phyloP scores from a whole-genome alignment of 1,284 basidiomycete species.

The Phlebopus sp. region DNA sequence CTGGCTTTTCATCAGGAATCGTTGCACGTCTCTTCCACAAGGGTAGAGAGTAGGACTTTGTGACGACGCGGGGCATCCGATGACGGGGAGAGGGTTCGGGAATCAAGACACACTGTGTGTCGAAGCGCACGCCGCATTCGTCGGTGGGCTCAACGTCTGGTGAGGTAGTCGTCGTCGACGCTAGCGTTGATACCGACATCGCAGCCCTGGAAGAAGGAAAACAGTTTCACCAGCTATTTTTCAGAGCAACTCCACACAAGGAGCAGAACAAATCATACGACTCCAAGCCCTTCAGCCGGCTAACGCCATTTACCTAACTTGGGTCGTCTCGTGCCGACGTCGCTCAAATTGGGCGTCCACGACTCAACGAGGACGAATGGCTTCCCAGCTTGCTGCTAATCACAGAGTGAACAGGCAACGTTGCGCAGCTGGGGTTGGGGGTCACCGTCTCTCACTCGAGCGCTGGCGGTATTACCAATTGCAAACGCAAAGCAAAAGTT shows the following conservation, averaged over 20 bases:
- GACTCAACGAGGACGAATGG: not conserved
- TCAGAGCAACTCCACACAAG: not conserved
- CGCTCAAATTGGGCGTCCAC: not conserved
- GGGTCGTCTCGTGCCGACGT: not conserved
- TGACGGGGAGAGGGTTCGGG: constrained; percentile 45
- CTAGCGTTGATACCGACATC: not conserved
- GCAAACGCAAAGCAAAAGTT: too few species aligned
- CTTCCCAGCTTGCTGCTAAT: too few species aligned
- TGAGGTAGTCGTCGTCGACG: not conserved
- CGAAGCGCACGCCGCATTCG: constrained; percentile 53
- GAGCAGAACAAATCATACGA: constrained; percentile 23
- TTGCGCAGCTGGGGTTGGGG: too few species aligned
- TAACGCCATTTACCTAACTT: not conserved
- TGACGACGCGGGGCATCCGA: constrained; percentile 47
- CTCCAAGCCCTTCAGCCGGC: constrained; percentile 10
- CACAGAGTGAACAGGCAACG: too few species aligned
- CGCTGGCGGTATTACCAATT: too few species aligned
- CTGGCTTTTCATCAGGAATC: constrained; percentile 16
- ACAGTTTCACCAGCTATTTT: not conserved
- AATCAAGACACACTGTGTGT: constrained; percentile 64
- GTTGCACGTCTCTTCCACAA: constrained; percentile 50
- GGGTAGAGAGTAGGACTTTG: constrained; percentile 60
- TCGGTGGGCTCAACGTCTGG: constrained; percentile 11
- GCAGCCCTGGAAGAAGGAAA: constrained; percentile 2
- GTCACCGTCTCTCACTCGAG: too few species aligned